These are phyloP conservation scores for Debaryomyces castellii DNA, from an alignment of 805 yeast genomes.

Conservation along the genomic window DNA sequence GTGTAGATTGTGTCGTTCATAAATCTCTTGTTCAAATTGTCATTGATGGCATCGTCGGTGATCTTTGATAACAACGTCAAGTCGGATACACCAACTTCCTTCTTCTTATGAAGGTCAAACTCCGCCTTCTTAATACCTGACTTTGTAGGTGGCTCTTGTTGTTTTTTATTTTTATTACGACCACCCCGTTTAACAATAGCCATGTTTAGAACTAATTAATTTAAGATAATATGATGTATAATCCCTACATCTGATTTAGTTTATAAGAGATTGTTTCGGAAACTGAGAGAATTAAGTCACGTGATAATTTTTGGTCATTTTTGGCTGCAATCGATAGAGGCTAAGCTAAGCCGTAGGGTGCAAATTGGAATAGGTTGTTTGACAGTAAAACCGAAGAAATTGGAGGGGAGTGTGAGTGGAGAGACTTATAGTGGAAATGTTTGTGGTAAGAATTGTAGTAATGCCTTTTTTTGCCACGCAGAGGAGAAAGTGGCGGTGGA, in stretches of 20 bases:
- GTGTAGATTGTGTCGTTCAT: constrained; percentile 89
- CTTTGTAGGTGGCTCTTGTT: constrained; percentile 51
- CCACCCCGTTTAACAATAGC: constrained; percentile 77
- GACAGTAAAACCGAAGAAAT: too few relatives aligned
- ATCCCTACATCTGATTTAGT: background rate
- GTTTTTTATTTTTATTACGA: constrained; percentile 52
- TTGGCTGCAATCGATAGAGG: background rate
- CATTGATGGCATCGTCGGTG: constrained; percentile 89
- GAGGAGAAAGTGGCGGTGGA: too few relatives aligned
- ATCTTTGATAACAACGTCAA: constrained; percentile 85
- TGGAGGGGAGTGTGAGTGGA: too few relatives aligned
- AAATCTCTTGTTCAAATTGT: constrained; percentile 85
- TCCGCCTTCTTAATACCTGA: constrained; percentile 78
- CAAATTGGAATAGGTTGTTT: background rate
- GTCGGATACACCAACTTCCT: constrained; percentile 98
- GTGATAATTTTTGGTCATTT: background rate
- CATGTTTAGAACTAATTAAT: constrained; percentile 39
- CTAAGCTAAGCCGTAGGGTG: background rate
- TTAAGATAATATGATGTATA: background rate
- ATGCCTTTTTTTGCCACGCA: too few relatives aligned
- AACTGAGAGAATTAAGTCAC: background rate
- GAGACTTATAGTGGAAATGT: too few relatives aligned
- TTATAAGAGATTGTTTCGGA: background rate
- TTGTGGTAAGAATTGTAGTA: too few relatives aligned
- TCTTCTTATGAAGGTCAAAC: constrained; percentile 82